Percentiles rank a stretch among this genome's conserved stretches.
phyloP scores from a whole-genome alignment of 2,329 filamentous ascomycete genomes.

The Trichoderma gracile region DNA sequence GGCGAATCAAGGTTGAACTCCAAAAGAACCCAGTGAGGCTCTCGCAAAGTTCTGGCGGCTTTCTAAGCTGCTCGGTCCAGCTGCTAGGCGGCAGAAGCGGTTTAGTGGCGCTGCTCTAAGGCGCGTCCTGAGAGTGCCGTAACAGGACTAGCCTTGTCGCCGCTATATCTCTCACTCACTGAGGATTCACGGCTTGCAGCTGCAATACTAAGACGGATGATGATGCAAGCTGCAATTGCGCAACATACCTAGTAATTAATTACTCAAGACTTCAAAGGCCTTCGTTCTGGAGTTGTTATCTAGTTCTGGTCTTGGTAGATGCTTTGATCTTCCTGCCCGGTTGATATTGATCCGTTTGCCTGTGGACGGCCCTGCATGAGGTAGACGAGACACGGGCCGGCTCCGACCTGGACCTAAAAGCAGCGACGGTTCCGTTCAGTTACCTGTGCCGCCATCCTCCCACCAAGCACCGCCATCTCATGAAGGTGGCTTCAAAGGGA shows the following conservation, averaged over 20 bases:
- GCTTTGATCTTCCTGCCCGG: too few relatives aligned
- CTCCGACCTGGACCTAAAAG: constrained; percentile 10
- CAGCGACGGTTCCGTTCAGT: constrained; percentile 9
- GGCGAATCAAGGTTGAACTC: background rate
- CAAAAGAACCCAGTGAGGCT: background rate
- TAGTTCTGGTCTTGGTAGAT: too few relatives aligned
- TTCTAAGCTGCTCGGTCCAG: constrained; percentile 1
- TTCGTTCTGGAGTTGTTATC: too few relatives aligned
- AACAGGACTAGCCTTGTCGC: constrained; percentile 3
- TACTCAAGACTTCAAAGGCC: too few relatives aligned
- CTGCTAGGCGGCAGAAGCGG: background rate
- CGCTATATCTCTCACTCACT: constrained; percentile 1
- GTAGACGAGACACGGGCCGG: background rate
- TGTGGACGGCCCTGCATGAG: too few relatives aligned
- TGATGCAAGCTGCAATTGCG: background rate
- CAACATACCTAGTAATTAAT: too few relatives aligned
- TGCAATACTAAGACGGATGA: background rate
- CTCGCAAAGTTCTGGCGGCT: constrained; percentile 20
- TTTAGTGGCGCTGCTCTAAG: background rate
- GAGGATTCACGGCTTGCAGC: too few relatives aligned
- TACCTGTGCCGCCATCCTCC: background rate
- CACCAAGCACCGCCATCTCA: background rate
- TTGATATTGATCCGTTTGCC: background rate
- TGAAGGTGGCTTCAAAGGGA: constrained; percentile 19
- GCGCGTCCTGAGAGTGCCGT: background rate